These are phyloP conservation scores for Blepharisma japonicum DNA, from an alignment of 73 alveolate genomes.

Conservation along the genomic window DNA sequence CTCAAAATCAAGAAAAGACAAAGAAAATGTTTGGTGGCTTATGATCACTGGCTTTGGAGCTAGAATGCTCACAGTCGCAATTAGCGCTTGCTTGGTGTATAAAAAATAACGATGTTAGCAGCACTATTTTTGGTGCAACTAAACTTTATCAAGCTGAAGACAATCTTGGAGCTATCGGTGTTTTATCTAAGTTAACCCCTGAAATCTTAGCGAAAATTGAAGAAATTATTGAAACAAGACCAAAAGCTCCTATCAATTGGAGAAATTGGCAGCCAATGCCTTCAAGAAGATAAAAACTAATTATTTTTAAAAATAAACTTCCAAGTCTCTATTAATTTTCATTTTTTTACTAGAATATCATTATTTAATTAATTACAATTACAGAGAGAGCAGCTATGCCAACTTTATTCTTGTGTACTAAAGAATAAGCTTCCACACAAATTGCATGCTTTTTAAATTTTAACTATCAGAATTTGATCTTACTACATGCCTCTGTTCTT, in stretches of 20 bases:
- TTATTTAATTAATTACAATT: too few relatives aligned
- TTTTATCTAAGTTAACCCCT: constrained; percentile 25
- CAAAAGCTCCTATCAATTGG: constrained; percentile 27
- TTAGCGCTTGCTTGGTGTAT: constrained; percentile 44
- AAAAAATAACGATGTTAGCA: constrained; percentile 37
- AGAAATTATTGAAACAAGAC: constrained; percentile 30
- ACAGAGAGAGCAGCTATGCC: too few relatives aligned
- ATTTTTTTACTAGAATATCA: too few relatives aligned
- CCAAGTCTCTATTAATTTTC: too few relatives aligned
- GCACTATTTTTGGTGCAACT: constrained; percentile 31
- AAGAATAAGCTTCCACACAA: too few relatives aligned
- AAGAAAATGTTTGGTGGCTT: constrained; percentile 29
- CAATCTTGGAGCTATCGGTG: constrained; percentile 34
- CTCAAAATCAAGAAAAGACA: constrained; percentile 27
- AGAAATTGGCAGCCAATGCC: constrained; percentile 27
- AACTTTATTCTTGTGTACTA: too few relatives aligned
- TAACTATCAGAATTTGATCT: too few relatives aligned
- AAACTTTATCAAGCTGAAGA: constrained; percentile 23
- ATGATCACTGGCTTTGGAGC: constrained; percentile 29
- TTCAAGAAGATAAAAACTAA: not conserved
- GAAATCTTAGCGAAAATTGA: constrained; percentile 32
- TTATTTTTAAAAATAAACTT: too few relatives aligned
- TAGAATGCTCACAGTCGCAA: constrained; percentile 38
- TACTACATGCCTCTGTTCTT: too few relatives aligned
- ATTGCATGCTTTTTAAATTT: too few relatives aligned